Percentiles rank a stretch among this genome's conserved stretches.
Conservation (phyloP, 257 asterid genomes). For the Capsicum chinense region DNA sequence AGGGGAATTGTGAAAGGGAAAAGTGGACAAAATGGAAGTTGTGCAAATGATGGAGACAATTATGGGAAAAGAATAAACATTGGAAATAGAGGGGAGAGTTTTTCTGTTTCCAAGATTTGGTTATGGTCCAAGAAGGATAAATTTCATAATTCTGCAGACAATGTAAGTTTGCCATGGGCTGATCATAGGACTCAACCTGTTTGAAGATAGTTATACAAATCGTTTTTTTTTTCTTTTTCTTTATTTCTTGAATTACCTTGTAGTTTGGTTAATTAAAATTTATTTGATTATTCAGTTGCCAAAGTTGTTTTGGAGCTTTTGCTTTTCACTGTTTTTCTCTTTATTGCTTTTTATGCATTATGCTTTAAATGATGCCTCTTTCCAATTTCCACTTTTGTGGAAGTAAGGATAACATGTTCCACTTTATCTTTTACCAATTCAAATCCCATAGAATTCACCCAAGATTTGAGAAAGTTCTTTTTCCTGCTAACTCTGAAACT, state of each 20-base stretch:
- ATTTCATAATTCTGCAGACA: conserved; percentile 47
- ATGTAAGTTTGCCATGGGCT: conserved; percentile 53
- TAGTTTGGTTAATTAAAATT: conserved; percentile 22
- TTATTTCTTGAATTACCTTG: conserved; percentile 1
- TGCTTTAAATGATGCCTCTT: conserved; percentile 50
- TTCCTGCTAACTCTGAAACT: neutral
- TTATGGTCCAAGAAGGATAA: conserved; percentile 89
- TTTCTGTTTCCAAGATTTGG: conserved; percentile 98
- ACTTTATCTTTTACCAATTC: conserved; percentile 40
- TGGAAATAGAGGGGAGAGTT: conserved; percentile 90
- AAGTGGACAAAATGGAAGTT: conserved; percentile 59
- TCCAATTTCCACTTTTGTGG: conserved; percentile 45
- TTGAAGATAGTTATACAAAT: conserved; percentile 30
- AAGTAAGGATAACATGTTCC: conserved; percentile 37
- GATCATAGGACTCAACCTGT: conserved; percentile 27
- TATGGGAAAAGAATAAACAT: conserved; percentile 71
- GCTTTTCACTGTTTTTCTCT: conserved; percentile 39
- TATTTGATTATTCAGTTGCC: conserved; percentile 31
- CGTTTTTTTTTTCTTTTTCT: neutral
- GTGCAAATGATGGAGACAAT: conserved; percentile 50
- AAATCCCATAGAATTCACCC: conserved; percentile 37
- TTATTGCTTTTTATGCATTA: conserved; percentile 45
- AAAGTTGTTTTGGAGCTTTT: conserved; percentile 33
- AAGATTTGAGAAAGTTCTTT: conserved; percentile 29
- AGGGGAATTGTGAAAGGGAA: conserved; percentile 41